Conservation (phyloP, 371 early-diverging fungal genomes). For the Rhizopus microsporus region DNA sequence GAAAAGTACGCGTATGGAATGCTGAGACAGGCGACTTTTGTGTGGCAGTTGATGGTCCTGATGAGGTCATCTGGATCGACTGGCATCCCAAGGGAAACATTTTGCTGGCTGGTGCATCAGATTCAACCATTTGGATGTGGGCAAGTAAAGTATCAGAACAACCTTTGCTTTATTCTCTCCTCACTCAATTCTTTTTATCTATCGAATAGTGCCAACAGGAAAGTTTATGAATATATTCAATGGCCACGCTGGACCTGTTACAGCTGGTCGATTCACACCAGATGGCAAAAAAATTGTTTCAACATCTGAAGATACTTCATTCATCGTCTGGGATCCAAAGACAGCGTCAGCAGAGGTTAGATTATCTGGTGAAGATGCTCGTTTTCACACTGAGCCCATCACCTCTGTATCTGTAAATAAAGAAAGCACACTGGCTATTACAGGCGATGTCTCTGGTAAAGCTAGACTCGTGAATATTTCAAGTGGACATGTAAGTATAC, state of each 20-base stretch:
- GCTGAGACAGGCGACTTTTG: constrained; percentile 63
- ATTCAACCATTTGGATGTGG: constrained; percentile 96
- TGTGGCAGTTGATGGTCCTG: constrained; percentile 83
- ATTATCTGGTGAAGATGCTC: constrained; percentile 73
- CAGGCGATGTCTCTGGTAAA: constrained; percentile 81
- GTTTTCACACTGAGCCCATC: constrained; percentile 87
- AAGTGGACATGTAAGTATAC: constrained; percentile 59
- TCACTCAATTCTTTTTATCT: background rate
- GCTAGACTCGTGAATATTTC: constrained; percentile 75
- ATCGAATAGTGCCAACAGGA: constrained; percentile 71
- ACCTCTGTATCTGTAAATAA: constrained; percentile 73
- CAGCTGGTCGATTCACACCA: constrained; percentile 87
- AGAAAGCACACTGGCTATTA: constrained; percentile 77
- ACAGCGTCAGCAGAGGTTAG: constrained; percentile 68
- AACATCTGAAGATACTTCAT: constrained; percentile 81
- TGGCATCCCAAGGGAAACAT: constrained; percentile 97
- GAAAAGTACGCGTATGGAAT: constrained; percentile 86
- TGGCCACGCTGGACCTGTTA: constrained; percentile 84
- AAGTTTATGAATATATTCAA: constrained; percentile 92
- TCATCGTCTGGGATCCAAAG: constrained; percentile 94
- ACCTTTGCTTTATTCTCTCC: background rate
- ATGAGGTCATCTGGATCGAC: constrained; percentile 81
- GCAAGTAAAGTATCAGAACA: constrained; percentile 47
- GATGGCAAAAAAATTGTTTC: constrained; percentile 85
- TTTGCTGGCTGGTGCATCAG: constrained; percentile 83